These are phyloP conservation scores for Pisolithus orientalis DNA, from an alignment of 768 basidiomycete species.

Conservation along the genomic window DNA sequence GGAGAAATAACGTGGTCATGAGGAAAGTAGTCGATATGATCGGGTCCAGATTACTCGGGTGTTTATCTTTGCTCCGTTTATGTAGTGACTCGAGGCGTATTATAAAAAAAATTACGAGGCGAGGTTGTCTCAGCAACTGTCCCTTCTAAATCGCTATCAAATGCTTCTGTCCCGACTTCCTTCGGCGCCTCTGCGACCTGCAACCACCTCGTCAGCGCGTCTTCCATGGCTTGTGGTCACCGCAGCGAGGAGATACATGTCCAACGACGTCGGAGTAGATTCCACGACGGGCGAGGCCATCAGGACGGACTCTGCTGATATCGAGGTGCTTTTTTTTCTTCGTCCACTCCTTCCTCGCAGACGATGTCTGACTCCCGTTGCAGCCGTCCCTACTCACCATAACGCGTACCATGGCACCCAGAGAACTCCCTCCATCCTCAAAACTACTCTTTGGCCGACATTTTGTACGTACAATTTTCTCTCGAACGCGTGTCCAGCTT, in stretches of 20 bases:
- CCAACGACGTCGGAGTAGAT: conserved; percentile 21
- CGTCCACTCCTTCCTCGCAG: not conserved
- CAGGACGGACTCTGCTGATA: conserved; percentile 30
- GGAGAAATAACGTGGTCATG: too few species aligned
- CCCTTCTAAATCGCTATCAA: too few species aligned
- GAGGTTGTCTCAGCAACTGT: too few species aligned
- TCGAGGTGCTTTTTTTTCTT: conserved; percentile 37
- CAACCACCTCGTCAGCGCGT: conserved; percentile 1
- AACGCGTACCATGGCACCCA: conserved; percentile 43
- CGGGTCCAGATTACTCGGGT: too few species aligned
- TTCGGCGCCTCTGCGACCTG: conserved; percentile 7
- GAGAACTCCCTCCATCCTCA: conserved; percentile 55
- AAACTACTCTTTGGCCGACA: conserved; percentile 79
- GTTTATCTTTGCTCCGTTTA: too few species aligned
- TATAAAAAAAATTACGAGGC: too few species aligned
- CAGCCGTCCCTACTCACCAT: conserved; percentile 53
- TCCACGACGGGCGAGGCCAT: conserved; percentile 45
- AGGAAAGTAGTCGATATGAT: too few species aligned
- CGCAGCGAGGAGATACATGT: conserved; percentile 6
- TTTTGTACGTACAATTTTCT: conserved; percentile 47
- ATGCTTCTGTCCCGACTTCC: conserved; percentile 17
- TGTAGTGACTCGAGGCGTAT: too few species aligned
- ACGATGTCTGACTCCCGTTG: not conserved
- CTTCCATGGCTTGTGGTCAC: conserved; percentile 8
- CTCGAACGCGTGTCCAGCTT: conserved; percentile 5